A percentile compares a stretch with the other conserved stretches of the same genome.
Conservation (phyloP, 257 asterid genomes). For the Thymus mandschuricus region DNA sequence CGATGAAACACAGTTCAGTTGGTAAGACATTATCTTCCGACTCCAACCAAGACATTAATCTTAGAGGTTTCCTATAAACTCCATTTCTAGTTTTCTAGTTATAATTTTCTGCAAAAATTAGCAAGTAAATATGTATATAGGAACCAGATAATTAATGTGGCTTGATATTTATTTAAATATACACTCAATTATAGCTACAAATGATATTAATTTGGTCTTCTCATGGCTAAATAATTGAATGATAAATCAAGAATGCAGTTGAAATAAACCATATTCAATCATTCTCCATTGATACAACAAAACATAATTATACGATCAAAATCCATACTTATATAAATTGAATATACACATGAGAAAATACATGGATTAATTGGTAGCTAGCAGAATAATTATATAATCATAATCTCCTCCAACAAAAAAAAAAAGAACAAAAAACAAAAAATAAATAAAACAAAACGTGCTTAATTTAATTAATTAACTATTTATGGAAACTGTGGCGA, state of each 20-base stretch:
- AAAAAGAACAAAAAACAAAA: no score
- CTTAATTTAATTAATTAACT: conserved; percentile 20
- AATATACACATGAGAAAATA: conserved; percentile 10
- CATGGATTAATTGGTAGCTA: not conserved
- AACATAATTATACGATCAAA: not conserved
- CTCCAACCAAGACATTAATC: no score
- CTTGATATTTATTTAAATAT: not conserved
- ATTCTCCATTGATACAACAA: conserved; percentile 24
- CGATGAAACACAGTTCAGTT: no score
- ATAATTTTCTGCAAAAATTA: not conserved
- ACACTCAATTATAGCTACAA: conserved; percentile 13
- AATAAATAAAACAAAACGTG: not conserved
- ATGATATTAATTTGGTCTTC: not conserved
- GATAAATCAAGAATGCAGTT: conserved; percentile 24
- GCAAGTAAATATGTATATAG: not conserved
- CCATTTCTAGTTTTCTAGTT: no score
- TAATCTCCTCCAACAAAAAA: conserved; percentile 11
- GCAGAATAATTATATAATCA: not conserved
- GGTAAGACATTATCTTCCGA: no score
- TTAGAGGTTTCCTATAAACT: no score
- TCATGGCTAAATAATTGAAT: conserved; percentile 13
- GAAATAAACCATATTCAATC: conserved; percentile 27
- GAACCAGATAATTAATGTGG: not conserved
- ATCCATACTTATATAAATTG: conserved; percentile 23
- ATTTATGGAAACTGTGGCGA: conserved; percentile 31